Evolutionary conservation across 257 asterid species (phyloP), one percentile per base, ranked within the genome.

Genomic region (Nemophila menziesii): DNA sequence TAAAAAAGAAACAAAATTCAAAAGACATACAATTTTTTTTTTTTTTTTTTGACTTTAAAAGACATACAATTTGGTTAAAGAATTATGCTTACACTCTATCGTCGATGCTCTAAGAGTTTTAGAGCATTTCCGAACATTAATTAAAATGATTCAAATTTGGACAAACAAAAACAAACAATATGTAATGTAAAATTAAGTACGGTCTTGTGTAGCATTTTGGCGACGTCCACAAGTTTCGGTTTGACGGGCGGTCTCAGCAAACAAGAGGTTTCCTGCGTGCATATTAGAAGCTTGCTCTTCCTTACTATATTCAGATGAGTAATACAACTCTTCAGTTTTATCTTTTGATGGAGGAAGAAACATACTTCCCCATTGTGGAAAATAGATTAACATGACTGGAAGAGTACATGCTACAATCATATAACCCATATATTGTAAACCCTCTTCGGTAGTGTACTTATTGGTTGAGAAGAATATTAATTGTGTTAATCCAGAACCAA

Each of bases 401-500:
- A 38, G 43, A 37, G 42, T 37, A 3, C 42, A 37, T n/a, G 42
- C 42, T 13, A 37, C 16, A 13, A 37, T 37, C 42, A 37, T 37
- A 13, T n/a, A n/a, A 17, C 43, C 43, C 43, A 38, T 38, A n/a
- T 38, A 38, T 38, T 17, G 14, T 14, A 38, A 14, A 5, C 43
- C 43, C 19, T 14, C 17, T 38, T 38, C 43, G 2, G 43, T 38
- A n/a, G 43, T 38, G 18, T 38, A 38, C 43, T 12, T 29, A 0
- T 70, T 19, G 14, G 43, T 65, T 4, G 78, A 44, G 59, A 66
- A 71, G 33, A 71, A 71, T 0, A 71, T 40, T 1, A 71, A 51
- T 38, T 71, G 78, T 0, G 74, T 71, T 11, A 71, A 18, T 1
- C 78, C 74, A 0, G 68, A 63, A 0, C 78, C 78, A 22, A 71